phyloP scores from a whole-genome alignment of 2,329 filamentous ascomycete species.

The Ilyonectria mors-panacis region DNA sequence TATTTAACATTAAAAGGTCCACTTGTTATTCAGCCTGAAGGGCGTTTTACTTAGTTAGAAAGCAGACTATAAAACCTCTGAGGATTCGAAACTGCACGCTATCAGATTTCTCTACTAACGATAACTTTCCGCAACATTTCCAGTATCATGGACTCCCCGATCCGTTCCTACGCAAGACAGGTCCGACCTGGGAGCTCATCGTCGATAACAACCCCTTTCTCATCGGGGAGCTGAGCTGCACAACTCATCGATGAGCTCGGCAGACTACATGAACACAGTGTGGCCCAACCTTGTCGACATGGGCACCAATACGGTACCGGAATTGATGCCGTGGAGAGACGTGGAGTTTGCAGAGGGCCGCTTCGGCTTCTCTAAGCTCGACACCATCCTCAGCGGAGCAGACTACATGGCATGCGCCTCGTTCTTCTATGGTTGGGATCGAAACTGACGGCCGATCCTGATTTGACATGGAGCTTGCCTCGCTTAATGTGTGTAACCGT shows the following conservation, averaged over 20 bases:
- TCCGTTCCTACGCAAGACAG: too few relatives aligned
- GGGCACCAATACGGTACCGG: slow-evolving; percentile 53
- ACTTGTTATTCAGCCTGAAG: too few relatives aligned
- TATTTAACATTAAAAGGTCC: too few relatives aligned
- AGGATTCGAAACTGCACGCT: too few relatives aligned
- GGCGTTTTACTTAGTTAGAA: too few relatives aligned
- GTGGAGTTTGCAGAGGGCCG: slow-evolving; percentile 51
- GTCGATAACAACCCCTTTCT: background rate
- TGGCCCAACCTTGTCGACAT: slow-evolving; percentile 48
- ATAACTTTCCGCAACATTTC: too few relatives aligned
- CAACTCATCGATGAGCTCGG: slow-evolving; percentile 1
- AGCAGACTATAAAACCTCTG: too few relatives aligned
- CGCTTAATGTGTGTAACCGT: background rate
- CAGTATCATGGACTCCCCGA: too few relatives aligned
- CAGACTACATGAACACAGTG: slow-evolving; percentile 47
- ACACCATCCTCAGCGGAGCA: slow-evolving; percentile 50
- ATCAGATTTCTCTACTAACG: too few relatives aligned
- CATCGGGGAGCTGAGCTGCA: background rate
- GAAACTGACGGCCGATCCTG: background rate
- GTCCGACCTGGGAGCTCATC: background rate
- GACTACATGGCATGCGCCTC: too few relatives aligned
- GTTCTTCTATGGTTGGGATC: too few relatives aligned
- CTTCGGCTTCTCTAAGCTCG: slow-evolving; percentile 52
- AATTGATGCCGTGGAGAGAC: slow-evolving; percentile 52
- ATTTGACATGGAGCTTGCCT: background rate